Evolutionary conservation across 1,139 yeast genomes (phyloP).

Genomic region (Geotrichum cucujoidarum): DNA sequence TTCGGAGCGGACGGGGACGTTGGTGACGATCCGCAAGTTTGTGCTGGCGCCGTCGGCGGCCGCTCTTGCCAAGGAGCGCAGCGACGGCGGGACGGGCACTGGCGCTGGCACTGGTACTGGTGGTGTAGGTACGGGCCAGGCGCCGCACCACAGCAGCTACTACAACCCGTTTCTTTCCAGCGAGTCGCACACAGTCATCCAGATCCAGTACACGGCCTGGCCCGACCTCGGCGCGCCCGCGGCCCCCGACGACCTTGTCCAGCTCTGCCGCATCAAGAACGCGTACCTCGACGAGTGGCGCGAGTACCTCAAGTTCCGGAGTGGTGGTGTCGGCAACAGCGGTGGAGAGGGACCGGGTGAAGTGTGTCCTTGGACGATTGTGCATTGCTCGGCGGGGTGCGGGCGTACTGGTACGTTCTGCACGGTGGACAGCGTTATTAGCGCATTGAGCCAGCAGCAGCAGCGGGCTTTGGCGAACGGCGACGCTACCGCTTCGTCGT

Average conservation of each 20-base stretch:
- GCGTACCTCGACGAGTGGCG: slow-evolving; percentile 5
- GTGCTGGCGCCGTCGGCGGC: slow-evolving; percentile 13
- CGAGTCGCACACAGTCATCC: slow-evolving; percentile 42
- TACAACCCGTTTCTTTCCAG: slow-evolving; percentile 2
- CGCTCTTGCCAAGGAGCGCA: neutral
- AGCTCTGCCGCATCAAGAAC: slow-evolving; percentile 47
- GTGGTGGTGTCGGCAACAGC: slow-evolving; percentile 11
- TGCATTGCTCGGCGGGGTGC: slow-evolving; percentile 89
- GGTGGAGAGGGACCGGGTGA: too few species aligned
- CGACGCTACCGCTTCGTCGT: neutral
- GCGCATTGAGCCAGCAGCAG: slow-evolving; percentile 35
- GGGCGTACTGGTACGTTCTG: slow-evolving; percentile 87
- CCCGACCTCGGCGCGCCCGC: slow-evolving; percentile 73
- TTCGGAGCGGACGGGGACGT: slow-evolving; percentile 12
- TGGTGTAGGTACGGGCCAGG: neutral
- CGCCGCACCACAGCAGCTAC: too few species aligned
- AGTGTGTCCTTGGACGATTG: slow-evolving; percentile 40
- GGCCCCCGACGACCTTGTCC: slow-evolving; percentile 47
- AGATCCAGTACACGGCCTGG: slow-evolving; percentile 70
- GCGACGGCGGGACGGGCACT: neutral
- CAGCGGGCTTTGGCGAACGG: neutral
- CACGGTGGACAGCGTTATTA: slow-evolving; percentile 60
- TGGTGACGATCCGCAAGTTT: slow-evolving; percentile 23
- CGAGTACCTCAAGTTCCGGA: slow-evolving; percentile 12
- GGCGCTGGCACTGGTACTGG: neutral